Percentiles rank a stretch among this genome's conserved stretches.
Evolutionary conservation across 1,284 basidiomycete species (phyloP).

Genomic region (Pholiota adiposa): DNA sequence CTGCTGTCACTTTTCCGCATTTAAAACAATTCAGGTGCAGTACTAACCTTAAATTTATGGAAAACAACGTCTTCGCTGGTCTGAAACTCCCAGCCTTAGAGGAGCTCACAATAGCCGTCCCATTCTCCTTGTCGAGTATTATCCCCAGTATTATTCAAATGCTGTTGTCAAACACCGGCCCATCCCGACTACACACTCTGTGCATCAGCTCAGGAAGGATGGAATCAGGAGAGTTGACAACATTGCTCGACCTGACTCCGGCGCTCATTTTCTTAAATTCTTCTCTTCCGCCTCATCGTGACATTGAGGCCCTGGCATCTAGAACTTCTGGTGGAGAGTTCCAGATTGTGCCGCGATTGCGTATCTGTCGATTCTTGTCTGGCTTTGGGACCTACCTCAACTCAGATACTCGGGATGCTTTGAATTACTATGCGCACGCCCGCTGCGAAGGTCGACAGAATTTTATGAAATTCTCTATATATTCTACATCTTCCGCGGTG

Average conservation of each 20-base stretch:
- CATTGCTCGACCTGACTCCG: not conserved
- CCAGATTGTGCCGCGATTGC: not conserved
- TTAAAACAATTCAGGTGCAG: no score
- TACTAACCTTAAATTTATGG: not conserved
- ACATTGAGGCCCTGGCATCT: not conserved
- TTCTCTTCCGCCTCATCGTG: not conserved
- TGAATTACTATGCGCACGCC: not conserved
- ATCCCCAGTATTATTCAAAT: conserved; percentile 6
- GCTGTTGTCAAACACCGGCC: not conserved
- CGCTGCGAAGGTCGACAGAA: not conserved
- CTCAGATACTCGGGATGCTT: not conserved
- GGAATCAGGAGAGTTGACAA: not conserved
- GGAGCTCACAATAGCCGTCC: conserved; percentile 4
- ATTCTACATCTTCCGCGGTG: not conserved
- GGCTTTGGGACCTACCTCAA: not conserved
- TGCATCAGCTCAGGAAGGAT: not conserved
- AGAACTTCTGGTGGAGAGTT: not conserved
- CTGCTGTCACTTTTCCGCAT: not conserved
- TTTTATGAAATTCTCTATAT: not conserved
- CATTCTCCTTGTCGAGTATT: conserved; percentile 1
- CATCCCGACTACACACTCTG: not conserved
- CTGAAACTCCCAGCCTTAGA: conserved; percentile 2
- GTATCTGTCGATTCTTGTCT: conserved; percentile 2
- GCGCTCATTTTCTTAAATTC: not conserved
- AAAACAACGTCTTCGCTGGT: not conserved